Conservation (phyloP, 495 filamentous ascomycete species). For the Aspergillus biplanus region DNA sequence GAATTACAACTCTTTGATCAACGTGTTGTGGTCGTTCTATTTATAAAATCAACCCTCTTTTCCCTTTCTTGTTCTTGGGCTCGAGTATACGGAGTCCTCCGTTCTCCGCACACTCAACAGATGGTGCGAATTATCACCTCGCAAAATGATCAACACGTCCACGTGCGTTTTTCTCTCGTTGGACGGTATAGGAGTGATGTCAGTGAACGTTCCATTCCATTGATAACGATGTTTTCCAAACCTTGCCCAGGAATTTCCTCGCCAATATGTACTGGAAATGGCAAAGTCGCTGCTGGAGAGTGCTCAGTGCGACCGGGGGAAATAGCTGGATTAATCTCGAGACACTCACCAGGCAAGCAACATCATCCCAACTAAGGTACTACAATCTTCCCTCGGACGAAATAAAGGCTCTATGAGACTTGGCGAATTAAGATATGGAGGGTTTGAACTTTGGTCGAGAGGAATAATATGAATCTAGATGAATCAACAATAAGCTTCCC, state of each 20-base stretch:
- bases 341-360: background rate
- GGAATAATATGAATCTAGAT: background rate
- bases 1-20: constrained; percentile 12
- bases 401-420: too few species aligned
- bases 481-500: constrained; percentile 4
- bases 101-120: background rate
- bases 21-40: background rate
- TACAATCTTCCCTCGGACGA: too few species aligned
- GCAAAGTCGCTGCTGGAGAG: background rate
- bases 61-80: background rate
- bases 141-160: background rate
- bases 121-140: background rate
- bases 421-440: too few species aligned
- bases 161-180: background rate
- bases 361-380: too few species aligned
- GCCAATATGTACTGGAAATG: background rate
- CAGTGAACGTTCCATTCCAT: background rate
- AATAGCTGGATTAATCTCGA: background rate
- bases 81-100: background rate
- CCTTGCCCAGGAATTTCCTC: background rate
- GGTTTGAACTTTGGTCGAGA: too few species aligned
- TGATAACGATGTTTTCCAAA: background rate
- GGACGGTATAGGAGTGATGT: background rate
- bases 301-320: background rate
- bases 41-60: background rate